Base-by-base conservation (phyloP, 768 basidiomycete genomes). In the Rhodotorula diobovata region DNA sequence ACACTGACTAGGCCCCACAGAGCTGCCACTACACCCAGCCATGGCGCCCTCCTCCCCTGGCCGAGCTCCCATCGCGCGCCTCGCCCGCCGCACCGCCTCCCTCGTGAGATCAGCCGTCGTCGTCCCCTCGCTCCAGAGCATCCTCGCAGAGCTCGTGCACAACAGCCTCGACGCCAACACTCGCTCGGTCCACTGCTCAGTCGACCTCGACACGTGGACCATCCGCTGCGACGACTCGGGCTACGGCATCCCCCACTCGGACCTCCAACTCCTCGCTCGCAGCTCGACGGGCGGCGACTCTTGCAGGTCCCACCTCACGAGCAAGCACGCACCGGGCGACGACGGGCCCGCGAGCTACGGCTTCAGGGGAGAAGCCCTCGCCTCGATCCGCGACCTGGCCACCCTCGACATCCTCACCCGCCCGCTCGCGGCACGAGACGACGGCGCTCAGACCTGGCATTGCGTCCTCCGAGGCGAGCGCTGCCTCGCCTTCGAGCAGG, bases 141-240 rank as follows among this genome's bases (percentile, higher is more conserved):
- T 94, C 67, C 82, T 94, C 32, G 88, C 87, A 4, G 93, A 97
- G 80, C 86, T 98, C 46, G 80, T 93, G 20, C 93, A 94, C 79
- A 98, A 98, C 79, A 85, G 91, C 6, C 83, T 97, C 16, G 95
- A 98, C 76, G 91, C 94, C 5, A 83, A 83, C 39, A 87, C 93
- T 0, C 82, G 80, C 25, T 83, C 84, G 32, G 83, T 98, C 61
- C 87, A 89, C 53, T 82, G 93, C 58, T 87, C 88, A 8, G 78
- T 96, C 3, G 85, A 93, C 77, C 86, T 86, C 61, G 85, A 85
- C 55, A 86, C 88, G 55, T 94, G 92, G 91, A 83, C 84, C 14
- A 88, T 91, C 76, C 89, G 90, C 86, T 89, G 94, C 16, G 84
- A 85, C 76, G 95, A 98, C 81, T 85, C 96, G 78, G 95, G 95